A percentile compares a stretch with the other conserved stretches of the same genome.
phyloP scores from a whole-genome alignment of 129 eudicot species.

The Arctium lappa region DNA sequence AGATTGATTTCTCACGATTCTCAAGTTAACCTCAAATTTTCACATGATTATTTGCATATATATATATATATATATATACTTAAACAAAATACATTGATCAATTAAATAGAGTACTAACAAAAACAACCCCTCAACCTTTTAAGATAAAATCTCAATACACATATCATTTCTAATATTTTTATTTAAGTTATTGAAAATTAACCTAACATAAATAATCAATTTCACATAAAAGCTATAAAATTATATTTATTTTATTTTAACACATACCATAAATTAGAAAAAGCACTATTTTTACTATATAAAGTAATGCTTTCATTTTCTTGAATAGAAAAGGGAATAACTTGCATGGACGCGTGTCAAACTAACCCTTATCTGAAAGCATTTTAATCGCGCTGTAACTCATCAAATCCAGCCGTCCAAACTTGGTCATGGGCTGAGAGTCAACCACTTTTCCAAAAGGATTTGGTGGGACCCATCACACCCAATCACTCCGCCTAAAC shows the following conservation, averaged over 20 bases:
- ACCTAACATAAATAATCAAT: no score
- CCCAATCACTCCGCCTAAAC: conserved; percentile 16
- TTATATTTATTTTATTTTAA: no score
- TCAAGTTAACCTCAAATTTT: no score
- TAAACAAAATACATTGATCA: no score
- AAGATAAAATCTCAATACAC: no score
- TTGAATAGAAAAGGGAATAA: conserved; percentile 5
- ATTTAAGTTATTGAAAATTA: no score
- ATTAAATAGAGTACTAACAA: no score
- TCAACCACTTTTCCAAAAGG: conserved; percentile 23
- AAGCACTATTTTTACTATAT: background rate
- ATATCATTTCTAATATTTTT: no score
- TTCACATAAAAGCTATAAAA: background rate
- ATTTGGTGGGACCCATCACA: conserved; percentile 34
- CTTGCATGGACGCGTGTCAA: conserved; percentile 23
- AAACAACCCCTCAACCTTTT: no score
- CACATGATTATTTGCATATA: no score
- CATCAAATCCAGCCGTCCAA: conserved; percentile 12
- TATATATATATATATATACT: no score
- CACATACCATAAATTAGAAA: background rate
- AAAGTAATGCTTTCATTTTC: conserved; percentile 12
- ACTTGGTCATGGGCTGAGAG: background rate
- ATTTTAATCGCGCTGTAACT: conserved; percentile 14
- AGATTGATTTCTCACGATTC: no score
- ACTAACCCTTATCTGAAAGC: background rate